Conservation (phyloP, 441 rosid genomes). For the Aquilaria agallochum region DNA sequence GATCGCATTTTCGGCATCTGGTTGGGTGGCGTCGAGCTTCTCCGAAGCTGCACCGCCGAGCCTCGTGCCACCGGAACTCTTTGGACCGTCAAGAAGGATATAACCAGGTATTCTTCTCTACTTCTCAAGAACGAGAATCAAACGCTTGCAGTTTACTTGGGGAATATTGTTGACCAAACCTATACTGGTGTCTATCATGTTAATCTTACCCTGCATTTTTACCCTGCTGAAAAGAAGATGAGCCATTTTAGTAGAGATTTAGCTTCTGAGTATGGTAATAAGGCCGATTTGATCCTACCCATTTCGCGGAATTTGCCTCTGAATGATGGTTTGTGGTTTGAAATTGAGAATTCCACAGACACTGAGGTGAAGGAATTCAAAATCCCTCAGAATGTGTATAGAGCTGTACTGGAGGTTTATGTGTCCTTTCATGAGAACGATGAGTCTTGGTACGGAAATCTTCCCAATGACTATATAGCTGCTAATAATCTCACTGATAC, state of each 20-base stretch:
- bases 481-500: constrained; percentile 48
- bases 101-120: constrained; percentile 67
- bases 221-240: constrained; percentile 32
- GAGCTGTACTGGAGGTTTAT: constrained; percentile 89
- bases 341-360: constrained; percentile 47
- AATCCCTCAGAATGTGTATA: constrained; percentile 70
- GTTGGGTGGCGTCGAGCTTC: constrained; percentile 87
- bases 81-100: constrained; percentile 80
- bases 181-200: constrained; percentile 90
- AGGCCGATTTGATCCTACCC: constrained; percentile 82
- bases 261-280: constrained; percentile 26
- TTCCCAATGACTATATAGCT: constrained; percentile 60
- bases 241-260: constrained; percentile 9
- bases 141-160: constrained; percentile 56
- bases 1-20: constrained; percentile 89
- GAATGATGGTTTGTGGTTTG: constrained; percentile 85
- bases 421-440: constrained; percentile 90
- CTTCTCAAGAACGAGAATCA: constrained; percentile 52
- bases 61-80: constrained; percentile 62
- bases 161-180: constrained; percentile 56
- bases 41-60: constrained; percentile 94
- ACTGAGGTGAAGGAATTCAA: constrained; percentile 38
- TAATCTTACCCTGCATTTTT: constrained; percentile 54
- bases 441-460: constrained; percentile 79
- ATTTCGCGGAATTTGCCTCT: constrained; percentile 57